Percentiles rank a stretch among this genome's conserved stretches.
phyloP scores from a whole-genome alignment of 2,329 filamentous ascomycete species.

The Hymenoscyphus salicellus region DNA sequence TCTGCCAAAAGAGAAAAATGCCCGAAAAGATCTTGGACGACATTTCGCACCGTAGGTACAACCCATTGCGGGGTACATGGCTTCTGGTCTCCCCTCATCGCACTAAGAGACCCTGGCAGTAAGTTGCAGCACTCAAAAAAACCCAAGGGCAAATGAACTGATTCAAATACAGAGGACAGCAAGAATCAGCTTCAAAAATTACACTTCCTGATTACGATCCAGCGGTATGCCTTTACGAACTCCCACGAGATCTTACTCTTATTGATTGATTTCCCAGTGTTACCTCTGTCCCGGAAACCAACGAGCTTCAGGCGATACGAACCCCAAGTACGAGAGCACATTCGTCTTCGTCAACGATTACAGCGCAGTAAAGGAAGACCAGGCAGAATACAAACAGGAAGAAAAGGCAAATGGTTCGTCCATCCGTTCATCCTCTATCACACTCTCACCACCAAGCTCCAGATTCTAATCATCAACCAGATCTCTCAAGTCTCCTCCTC shows the following conservation, averaged over 20 bases:
- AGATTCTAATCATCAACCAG: constrained; percentile 40
- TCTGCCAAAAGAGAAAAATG: constrained; percentile 49
- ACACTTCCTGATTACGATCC: constrained; percentile 79
- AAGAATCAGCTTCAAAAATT: constrained; percentile 68
- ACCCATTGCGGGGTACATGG: constrained; percentile 85
- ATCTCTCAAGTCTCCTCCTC: constrained; percentile 72
- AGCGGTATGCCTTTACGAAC: constrained; percentile 44
- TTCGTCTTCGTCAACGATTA: constrained; percentile 98
- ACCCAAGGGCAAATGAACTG: not conserved
- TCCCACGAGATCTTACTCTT: constrained; percentile 10
- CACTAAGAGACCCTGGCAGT: constrained; percentile 98
- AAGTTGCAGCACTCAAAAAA: constrained; percentile 39
- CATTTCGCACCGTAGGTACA: constrained; percentile 93
- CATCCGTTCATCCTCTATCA: not conserved
- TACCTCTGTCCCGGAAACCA: constrained; percentile 92
- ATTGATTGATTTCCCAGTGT: constrained; percentile 55
- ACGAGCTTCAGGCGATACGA: constrained; percentile 79
- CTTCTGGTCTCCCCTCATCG: constrained; percentile 93
- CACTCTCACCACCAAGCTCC: not conserved
- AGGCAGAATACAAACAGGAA: constrained; percentile 17
- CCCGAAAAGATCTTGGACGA: constrained; percentile 80
- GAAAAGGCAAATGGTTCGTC: not conserved
- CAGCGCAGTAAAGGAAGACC: constrained; percentile 76
- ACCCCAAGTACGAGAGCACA: constrained; percentile 81
- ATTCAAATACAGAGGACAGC: constrained; percentile 60